A percentile compares a stretch with the other conserved stretches of the same genome.
These are phyloP conservation scores for Psilocybe cyanescens DNA, from an alignment of 768 basidiomycete genomes.

Conservation along the genomic window DNA sequence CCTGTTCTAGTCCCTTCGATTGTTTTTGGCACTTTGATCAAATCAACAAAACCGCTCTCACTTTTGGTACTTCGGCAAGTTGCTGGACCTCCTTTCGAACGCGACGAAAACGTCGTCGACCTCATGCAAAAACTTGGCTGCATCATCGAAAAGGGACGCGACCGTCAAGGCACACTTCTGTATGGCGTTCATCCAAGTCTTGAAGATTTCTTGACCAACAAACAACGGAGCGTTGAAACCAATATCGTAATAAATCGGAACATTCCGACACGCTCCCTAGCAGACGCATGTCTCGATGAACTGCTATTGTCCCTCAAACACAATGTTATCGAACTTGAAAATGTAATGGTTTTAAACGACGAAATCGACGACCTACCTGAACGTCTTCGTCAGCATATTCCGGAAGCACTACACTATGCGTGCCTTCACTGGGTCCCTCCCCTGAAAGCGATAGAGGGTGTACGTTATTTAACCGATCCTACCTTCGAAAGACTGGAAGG, in stretches of 20 bases:
- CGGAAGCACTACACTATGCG: neutral
- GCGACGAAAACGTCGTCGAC: neutral
- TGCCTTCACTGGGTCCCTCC: slow-evolving; percentile 1
- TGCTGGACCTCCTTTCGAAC: neutral
- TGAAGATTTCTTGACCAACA: slow-evolving; percentile 6
- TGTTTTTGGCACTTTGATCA: neutral
- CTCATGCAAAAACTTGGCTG: neutral
- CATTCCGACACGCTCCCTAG: neutral
- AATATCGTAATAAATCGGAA: neutral
- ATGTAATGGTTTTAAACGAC: neutral
- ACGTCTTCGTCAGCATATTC: neutral
- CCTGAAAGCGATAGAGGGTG: neutral
- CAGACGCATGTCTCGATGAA: neutral
- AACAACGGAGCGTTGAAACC: neutral
- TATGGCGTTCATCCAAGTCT: slow-evolving; percentile 3
- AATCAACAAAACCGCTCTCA: neutral
- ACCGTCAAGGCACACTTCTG: neutral
- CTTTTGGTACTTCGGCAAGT: neutral
- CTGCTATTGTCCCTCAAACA: neutral
- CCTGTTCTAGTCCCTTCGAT: neutral
- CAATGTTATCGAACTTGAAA: slow-evolving; percentile 1
- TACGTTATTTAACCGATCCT: neutral
- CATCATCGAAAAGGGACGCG: neutral
- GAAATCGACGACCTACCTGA: neutral
- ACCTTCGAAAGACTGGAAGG: neutral